Percentiles rank a stretch among this genome's conserved stretches.
phyloP scores from a whole-genome alignment of 495 filamentous ascomycete genomes.

The Xylaria venustula region DNA sequence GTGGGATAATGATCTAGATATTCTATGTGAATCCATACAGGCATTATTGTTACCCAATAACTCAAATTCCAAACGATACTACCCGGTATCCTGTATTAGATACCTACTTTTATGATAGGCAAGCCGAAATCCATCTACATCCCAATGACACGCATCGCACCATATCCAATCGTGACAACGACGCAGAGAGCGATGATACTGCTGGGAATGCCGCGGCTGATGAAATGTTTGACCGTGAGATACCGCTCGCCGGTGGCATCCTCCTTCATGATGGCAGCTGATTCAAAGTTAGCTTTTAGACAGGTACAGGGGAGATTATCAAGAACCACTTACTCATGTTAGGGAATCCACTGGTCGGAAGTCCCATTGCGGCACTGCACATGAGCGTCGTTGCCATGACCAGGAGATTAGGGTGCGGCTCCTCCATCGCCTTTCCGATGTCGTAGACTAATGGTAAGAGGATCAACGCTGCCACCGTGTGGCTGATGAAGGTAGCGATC shows the following conservation, averaged over 20 bases:
- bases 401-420: slow-evolving; percentile 90
- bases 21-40: too few relatives aligned
- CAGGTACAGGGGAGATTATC: neutral
- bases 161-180: slow-evolving; percentile 85
- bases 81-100: too few relatives aligned
- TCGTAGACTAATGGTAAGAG: slow-evolving; percentile 86
- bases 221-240: slow-evolving; percentile 88
- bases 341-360: slow-evolving; percentile 95
- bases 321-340: slow-evolving; percentile 89
- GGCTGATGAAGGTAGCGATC: slow-evolving; percentile 96
- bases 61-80: neutral
- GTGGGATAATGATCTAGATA: too few relatives aligned
- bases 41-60: too few relatives aligned
- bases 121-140: slow-evolving; percentile 44
- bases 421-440: slow-evolving; percentile 77
- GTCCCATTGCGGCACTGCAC: slow-evolving; percentile 74
- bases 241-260: slow-evolving; percentile 89
- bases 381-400: slow-evolving; percentile 77
- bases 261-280: slow-evolving; percentile 99
- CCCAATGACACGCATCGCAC: slow-evolving; percentile 75
- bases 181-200: slow-evolving; percentile 78
- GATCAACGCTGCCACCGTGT: slow-evolving; percentile 95
- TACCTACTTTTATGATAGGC: too few relatives aligned
- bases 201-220: slow-evolving; percentile 82
- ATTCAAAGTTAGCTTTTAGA: slow-evolving; percentile 3